These are phyloP conservation scores for Hordeum marinum DNA, from an alignment of 176 grass and related monocot genomes.

Conservation along the genomic window DNA sequence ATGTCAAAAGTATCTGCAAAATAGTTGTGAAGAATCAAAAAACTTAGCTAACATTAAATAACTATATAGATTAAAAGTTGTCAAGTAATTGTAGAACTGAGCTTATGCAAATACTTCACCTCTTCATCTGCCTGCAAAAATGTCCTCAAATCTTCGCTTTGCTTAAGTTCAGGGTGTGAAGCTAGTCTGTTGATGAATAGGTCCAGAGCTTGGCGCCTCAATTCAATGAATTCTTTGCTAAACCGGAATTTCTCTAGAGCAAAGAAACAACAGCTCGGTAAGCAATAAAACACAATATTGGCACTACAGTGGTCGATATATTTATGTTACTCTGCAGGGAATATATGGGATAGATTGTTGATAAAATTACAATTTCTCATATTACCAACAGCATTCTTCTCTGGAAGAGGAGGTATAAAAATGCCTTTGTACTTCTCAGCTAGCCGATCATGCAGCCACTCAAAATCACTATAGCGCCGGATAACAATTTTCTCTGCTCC, in stretches of 20 bases:
- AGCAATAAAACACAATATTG: not conserved
- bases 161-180: slow-evolving; percentile 85
- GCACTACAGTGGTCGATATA: not conserved
- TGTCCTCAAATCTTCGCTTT: slow-evolving; percentile 81
- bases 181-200: slow-evolving; percentile 93
- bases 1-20: not conserved
- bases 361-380: slow-evolving; percentile 13
- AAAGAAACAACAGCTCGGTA: slow-evolving; percentile 10
- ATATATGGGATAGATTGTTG: not conserved
- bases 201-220: slow-evolving; percentile 81
- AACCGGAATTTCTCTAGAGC: slow-evolving; percentile 87
- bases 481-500: slow-evolving; percentile 98
- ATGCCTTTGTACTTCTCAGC: slow-evolving; percentile 93
- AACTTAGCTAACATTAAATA: not conserved
- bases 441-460: slow-evolving; percentile 90
- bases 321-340: not conserved
- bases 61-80: not conserved
- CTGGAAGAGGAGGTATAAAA: slow-evolving; percentile 93
- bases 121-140: slow-evolving; percentile 98
- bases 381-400: slow-evolving; percentile 99
- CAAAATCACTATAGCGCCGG: slow-evolving; percentile 94
- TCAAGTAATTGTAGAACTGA: not conserved
- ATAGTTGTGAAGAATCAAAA: not conserved
- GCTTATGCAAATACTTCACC: slow-evolving; percentile 42
- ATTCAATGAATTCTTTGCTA: slow-evolving; percentile 97